Evolutionary conservation across 108 stramenopile species (phyloP), one percentile per base, ranked within the genome.

Genomic region (Chaetoceros tenuissimus): DNA sequence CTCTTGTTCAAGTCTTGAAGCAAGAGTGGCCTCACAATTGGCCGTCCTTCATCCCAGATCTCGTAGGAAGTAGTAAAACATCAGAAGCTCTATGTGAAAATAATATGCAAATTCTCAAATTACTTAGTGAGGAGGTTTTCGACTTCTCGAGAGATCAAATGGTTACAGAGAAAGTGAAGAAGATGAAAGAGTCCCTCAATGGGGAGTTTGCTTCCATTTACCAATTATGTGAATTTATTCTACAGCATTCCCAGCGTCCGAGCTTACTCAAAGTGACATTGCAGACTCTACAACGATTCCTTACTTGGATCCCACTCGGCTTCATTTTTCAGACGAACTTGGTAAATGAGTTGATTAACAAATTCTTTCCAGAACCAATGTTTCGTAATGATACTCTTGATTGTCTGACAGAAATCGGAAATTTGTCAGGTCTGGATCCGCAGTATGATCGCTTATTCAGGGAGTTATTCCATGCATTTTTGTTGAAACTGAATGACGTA

Each of bases 21-120:
- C 97, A 98, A 55, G 99, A 99, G 74, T 99, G 99, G 99, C 99
- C 99, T 17, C 97, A 99, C 86, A 97, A 98, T 70, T 99, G 99
- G 99, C 96, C 96, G 21, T 64, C 79, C 66, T 99, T 99, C 72
- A 98, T 99, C 68, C 60, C 78, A 30, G 98, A 99, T 67, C 87
- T 99, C 8, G 94, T 96, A 0, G 96, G 87, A 10, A 73, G 76
- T 27, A 88, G 85, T 57, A 89, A 92, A 57, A 92, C 87, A 13
- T 77, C 75, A 8, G 96, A 97, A 67, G 59, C 92, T 2, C 73
- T 99, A 3, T 99, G 98, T 67, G 99, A 98, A 84, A 99, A 99
- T 83, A 99, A 99, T 75, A 98, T 99, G 97, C 92, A 91, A 57
- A 97, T 99, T 46, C 77, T 99, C 27, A 96, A 96, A 68, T 77